Conservation (phyloP, 352 stramenopile genomes). For the Globisporangium megalacanthum region DNA sequence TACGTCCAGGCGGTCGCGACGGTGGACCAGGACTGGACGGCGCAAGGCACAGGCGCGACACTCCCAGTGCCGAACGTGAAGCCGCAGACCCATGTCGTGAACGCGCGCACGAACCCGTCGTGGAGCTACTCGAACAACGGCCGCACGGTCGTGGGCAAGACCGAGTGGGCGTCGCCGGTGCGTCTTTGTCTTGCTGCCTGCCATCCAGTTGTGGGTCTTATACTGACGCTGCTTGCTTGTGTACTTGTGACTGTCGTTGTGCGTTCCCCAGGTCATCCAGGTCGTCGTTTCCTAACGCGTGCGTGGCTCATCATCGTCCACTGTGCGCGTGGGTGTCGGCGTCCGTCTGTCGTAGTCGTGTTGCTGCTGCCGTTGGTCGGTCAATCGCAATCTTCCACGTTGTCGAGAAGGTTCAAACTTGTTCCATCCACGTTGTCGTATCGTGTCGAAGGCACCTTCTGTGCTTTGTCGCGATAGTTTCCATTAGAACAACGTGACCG, state of each 20-base stretch:
- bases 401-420: too few species aligned
- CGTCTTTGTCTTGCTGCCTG: neutral
- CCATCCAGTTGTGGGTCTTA: neutral
- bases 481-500: too few species aligned
- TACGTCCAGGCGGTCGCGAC: constrained; percentile 54
- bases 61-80: constrained; percentile 48
- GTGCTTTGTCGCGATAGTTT: too few species aligned
- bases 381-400: too few species aligned
- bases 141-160: constrained; percentile 42
- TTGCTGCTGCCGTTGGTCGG: neutral
- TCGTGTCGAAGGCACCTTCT: too few species aligned
- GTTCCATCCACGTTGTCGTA: too few species aligned
- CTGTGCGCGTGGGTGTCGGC: neutral
- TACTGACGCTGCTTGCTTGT: neutral
- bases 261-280: neutral
- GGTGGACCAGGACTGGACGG: constrained; percentile 79
- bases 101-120: constrained; percentile 62
- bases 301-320: neutral
- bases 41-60: constrained; percentile 38
- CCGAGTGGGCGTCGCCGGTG: constrained; percentile 45
- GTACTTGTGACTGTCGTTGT: too few species aligned
- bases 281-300: constrained; percentile 5
- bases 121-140: constrained; percentile 59
- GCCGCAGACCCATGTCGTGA: constrained; percentile 80
- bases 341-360: neutral